Percentiles rank a stretch among this genome's conserved stretches.
These are phyloP conservation scores for Candida khao-thaluensis DNA, from an alignment of 805 yeast genomes.

Conservation along the genomic window DNA sequence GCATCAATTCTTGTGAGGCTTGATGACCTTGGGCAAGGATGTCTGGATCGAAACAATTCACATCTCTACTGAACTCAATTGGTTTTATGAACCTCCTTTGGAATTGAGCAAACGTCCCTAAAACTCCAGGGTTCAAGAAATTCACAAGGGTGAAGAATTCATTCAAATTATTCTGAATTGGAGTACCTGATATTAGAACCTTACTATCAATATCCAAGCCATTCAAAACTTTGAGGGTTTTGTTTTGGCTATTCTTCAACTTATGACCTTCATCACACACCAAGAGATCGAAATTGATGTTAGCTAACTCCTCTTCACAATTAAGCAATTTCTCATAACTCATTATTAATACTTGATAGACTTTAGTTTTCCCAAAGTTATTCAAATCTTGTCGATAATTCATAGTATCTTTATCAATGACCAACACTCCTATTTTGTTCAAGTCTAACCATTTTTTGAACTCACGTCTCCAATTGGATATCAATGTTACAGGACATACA, in stretches of 20 bases:
- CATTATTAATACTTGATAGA: slow-evolving; percentile 78
- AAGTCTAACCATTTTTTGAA: slow-evolving; percentile 84
- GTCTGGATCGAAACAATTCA: slow-evolving; percentile 50
- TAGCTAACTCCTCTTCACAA: slow-evolving; percentile 49
- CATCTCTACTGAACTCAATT: slow-evolving; percentile 65
- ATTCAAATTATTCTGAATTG: slow-evolving; percentile 85
- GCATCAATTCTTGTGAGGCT: slow-evolving; percentile 61
- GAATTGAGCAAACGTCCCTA: slow-evolving; percentile 61
- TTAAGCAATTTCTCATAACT: slow-evolving; percentile 82
- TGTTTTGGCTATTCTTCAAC: slow-evolving; percentile 71
- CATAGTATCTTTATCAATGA: slow-evolving; percentile 49
- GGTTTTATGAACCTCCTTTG: slow-evolving; percentile 68
- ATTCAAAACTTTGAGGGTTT: slow-evolving; percentile 63
- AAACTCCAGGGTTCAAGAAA: slow-evolving; percentile 79
- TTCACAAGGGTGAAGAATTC: slow-evolving; percentile 82
- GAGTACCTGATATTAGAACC: slow-evolving; percentile 81
- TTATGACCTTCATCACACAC: slow-evolving; percentile 97
- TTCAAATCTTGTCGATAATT: slow-evolving; percentile 58
- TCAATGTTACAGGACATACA: slow-evolving; percentile 89
- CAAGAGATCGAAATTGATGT: slow-evolving; percentile 59
- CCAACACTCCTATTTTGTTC: slow-evolving; percentile 63
- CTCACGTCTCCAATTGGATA: slow-evolving; percentile 85
- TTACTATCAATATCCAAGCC: slow-evolving; percentile 52
- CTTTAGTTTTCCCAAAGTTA: slow-evolving; percentile 63
- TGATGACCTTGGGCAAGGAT: slow-evolving; percentile 57